phyloP scores from a whole-genome alignment of 106 monocot species.

The Apostasia shenzhenica region DNA sequence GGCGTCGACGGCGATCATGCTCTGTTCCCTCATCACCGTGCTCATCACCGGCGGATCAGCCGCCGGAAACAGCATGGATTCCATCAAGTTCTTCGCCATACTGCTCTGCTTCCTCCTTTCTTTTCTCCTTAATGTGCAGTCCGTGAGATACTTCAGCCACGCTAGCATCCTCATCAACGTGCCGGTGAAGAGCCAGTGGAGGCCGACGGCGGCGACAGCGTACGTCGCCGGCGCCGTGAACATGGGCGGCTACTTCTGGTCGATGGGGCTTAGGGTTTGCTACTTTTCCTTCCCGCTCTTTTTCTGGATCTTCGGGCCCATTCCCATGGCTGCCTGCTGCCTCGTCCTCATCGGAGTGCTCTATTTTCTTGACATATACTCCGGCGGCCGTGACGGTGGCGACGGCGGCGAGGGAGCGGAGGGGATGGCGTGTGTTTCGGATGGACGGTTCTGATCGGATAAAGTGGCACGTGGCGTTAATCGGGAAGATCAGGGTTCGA shows the following conservation, averaged over 20 bases:
- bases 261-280: slow-evolving; percentile 56
- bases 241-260: slow-evolving; percentile 71
- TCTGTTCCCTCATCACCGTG: slow-evolving; percentile 53
- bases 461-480: no score
- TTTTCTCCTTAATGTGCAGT: slow-evolving; percentile 69
- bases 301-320: slow-evolving; percentile 69
- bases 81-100: slow-evolving; percentile 63
- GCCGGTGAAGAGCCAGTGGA: slow-evolving; percentile 5
- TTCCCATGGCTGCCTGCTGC: slow-evolving; percentile 45
- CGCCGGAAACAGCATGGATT: slow-evolving; percentile 17
- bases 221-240: slow-evolving; percentile 42
- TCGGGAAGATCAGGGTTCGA: no score
- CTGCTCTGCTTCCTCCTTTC: slow-evolving; percentile 61
- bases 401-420: neutral
- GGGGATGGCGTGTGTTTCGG: neutral
- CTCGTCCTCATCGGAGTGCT: slow-evolving; percentile 34
- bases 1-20: slow-evolving; percentile 60
- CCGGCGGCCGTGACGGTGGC: neutral
- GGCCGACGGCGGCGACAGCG: slow-evolving; percentile 5
- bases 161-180: slow-evolving; percentile 69
- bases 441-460: no score
- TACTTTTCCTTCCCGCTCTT: slow-evolving; percentile 79
- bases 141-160: slow-evolving; percentile 82
- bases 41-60: slow-evolving; percentile 25
- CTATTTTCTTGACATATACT: slow-evolving; percentile 56